Percentiles rank a stretch among this genome's conserved stretches.
Evolutionary conservation across 2,329 filamentous ascomycete species (phyloP).

Genomic region (Bretziella fagacearum): DNA sequence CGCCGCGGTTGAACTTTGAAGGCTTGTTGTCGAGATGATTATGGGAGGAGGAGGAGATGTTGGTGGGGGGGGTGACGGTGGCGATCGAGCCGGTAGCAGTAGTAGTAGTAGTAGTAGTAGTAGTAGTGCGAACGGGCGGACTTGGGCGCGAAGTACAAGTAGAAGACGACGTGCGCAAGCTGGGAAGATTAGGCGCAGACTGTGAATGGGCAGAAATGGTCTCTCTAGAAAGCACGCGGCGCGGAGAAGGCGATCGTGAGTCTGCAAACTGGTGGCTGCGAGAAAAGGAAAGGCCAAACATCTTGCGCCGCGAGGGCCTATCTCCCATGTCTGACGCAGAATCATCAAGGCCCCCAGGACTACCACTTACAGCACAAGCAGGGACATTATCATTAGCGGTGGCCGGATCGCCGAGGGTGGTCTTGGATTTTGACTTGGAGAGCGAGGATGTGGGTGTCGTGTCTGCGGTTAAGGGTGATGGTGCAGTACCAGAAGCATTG

Average conservation of each 20-base stretch:
- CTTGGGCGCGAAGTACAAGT: slow-evolving; percentile 6
- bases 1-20: slow-evolving; percentile 14
- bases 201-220: slow-evolving; percentile 10
- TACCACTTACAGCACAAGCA: neutral
- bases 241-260: slow-evolving; percentile 15
- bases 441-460: neutral
- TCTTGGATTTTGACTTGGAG: neutral
- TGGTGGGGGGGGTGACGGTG: slow-evolving; percentile 2
- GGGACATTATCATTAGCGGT: neutral
- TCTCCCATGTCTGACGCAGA: slow-evolving; percentile 4
- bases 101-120: too few species aligned
- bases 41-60: slow-evolving; percentile 11
- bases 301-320: slow-evolving; percentile 12
- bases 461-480: neutral
- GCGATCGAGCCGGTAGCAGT: too few species aligned
- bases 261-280: slow-evolving; percentile 11
- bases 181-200: slow-evolving; percentile 13
- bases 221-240: slow-evolving; percentile 8
- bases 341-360: slow-evolving; percentile 9
- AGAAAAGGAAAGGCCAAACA: slow-evolving; percentile 13
- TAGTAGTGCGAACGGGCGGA: slow-evolving; percentile 6
- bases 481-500: neutral
- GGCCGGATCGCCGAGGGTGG: neutral
- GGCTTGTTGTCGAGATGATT: slow-evolving; percentile 25
- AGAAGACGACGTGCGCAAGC: slow-evolving; percentile 11